Conservation (phyloP, 1,139 yeast species). For the Scheffersomyces illinoinensis region DNA sequence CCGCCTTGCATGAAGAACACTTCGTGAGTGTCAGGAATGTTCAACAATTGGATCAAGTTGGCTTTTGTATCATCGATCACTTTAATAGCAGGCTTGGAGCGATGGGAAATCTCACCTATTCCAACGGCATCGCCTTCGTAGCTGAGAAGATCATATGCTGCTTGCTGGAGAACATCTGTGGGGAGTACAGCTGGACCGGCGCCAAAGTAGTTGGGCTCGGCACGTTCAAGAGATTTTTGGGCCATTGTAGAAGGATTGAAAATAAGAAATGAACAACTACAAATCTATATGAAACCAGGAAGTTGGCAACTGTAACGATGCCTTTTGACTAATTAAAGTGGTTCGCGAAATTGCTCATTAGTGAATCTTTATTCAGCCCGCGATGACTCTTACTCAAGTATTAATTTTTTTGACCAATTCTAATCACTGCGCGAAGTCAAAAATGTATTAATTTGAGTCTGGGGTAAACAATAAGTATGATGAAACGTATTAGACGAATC, state of each 20-base stretch:
- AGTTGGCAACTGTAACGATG: background rate
- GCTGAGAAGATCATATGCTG: constrained; percentile 77
- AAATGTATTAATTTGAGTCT: background rate
- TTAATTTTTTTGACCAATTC: background rate
- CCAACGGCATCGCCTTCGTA: constrained; percentile 76
- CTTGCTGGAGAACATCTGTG: constrained; percentile 77
- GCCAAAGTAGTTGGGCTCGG: constrained; percentile 84
- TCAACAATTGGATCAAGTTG: constrained; percentile 60
- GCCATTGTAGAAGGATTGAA: background rate
- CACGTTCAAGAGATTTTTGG: constrained; percentile 48
- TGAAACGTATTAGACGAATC: background rate
- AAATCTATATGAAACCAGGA: background rate
- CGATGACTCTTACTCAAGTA: background rate
- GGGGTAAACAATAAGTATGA: background rate
- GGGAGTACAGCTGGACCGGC: constrained; percentile 98
- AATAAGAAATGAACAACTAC: background rate
- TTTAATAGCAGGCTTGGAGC: constrained; percentile 77
- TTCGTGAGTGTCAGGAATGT: constrained; percentile 89
- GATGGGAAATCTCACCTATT: constrained; percentile 92
- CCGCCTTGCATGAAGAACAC: constrained; percentile 97
- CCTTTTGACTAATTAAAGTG: background rate
- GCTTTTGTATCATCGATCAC: constrained; percentile 78
- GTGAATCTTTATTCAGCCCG: background rate
- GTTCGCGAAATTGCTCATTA: background rate
- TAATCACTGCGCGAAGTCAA: background rate